Percentiles rank a stretch among this genome's conserved stretches.
These are phyloP conservation scores for Brassica balearica DNA, from an alignment of 441 rosid species.

Conservation along the genomic window DNA sequence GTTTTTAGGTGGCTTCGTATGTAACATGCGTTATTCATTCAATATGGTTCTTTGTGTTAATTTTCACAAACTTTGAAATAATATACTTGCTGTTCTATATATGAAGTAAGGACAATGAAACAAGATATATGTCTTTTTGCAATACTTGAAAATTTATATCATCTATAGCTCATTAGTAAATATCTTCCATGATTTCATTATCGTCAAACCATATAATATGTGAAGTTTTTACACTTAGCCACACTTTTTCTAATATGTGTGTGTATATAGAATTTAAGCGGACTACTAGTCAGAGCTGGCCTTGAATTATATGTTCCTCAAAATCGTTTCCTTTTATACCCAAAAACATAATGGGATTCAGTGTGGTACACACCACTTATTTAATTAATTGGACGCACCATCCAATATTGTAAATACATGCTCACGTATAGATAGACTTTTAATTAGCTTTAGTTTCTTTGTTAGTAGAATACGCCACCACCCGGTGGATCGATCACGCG, in stretches of 20 bases:
- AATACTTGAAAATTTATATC: too few species aligned
- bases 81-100: background rate
- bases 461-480: background rate
- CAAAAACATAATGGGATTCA: slow-evolving; percentile 7
- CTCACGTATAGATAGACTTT: background rate
- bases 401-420: background rate
- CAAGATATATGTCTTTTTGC: background rate
- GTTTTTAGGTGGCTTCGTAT: too few species aligned
- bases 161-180: background rate
- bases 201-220: background rate
- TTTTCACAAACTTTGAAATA: background rate
- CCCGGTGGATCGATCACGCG: slow-evolving; percentile 36
- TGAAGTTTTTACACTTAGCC: background rate
- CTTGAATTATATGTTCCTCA: background rate
- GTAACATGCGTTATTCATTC: too few species aligned
- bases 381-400: background rate
- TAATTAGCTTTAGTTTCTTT: background rate
- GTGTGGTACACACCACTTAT: background rate
- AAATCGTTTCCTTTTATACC: background rate
- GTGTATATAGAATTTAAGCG: too few species aligned
- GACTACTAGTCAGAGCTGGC: too few species aligned
- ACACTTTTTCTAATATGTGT: too few species aligned
- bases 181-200: background rate
- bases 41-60: background rate
- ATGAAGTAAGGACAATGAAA: background rate